phyloP scores from a whole-genome alignment of 805 yeast genomes.

The Monosporozyma yasuniensis region DNA sequence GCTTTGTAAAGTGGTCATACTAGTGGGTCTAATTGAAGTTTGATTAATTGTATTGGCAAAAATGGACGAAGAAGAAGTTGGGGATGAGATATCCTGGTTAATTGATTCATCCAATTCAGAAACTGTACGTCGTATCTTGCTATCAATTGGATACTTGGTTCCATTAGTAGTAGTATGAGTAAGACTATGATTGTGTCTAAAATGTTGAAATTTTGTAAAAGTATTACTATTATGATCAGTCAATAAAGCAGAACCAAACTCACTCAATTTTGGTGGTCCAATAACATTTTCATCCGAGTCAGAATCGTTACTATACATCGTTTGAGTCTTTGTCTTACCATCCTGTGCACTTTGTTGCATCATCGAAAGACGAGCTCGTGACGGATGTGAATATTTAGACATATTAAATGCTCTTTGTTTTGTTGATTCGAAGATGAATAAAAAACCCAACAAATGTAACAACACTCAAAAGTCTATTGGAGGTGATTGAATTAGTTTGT shows the following conservation, averaged over 20 bases:
- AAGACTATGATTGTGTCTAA: neutral
- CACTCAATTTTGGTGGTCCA: constrained; percentile 25
- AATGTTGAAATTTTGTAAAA: constrained; percentile 3
- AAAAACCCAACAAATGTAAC: neutral
- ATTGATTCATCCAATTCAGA: neutral
- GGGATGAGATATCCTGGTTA: neutral
- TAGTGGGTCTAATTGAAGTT: constrained; percentile 3
- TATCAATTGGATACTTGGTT: neutral
- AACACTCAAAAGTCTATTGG: neutral
- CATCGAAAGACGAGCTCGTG: constrained; percentile 3
- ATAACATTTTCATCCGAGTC: constrained; percentile 19
- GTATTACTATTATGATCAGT: constrained; percentile 5
- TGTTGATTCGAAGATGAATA: neutral
- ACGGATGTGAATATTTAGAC: constrained; percentile 10
- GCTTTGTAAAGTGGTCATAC: constrained; percentile 6
- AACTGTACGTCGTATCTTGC: neutral
- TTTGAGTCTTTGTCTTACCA: neutral
- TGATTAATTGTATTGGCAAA: constrained; percentile 5
- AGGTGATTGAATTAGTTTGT: neutral
- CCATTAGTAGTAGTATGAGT: neutral
- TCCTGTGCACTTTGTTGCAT: neutral
- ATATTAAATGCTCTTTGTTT: neutral
- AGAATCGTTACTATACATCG: constrained; percentile 5
- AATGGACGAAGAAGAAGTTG: constrained; percentile 3
- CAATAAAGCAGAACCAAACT: constrained; percentile 27